Base-by-base conservation (phyloP, 2,329 filamentous ascomycete genomes). In the Curvularia verruculosa region DNA sequence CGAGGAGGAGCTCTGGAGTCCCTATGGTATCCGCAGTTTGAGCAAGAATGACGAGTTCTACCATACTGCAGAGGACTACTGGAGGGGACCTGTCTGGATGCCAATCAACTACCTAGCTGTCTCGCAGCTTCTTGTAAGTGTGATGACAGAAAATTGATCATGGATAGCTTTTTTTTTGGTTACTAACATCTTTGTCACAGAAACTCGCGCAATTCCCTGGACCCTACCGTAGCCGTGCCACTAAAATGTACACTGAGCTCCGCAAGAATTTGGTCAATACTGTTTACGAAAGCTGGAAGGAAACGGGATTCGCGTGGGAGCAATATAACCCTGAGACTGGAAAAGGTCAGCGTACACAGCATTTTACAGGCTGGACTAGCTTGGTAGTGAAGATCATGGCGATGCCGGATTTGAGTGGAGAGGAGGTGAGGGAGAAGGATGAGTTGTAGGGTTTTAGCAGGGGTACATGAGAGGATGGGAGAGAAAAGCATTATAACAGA, bases 341-440 rank as follows among this genome's bases (percentile, higher is more conserved):
- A 44, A 85, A 85, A 51, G 95, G 95, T n/a, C 94, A 98, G 81
- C 85, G 95, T 40, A 98, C 93, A 5, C 92, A 97, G 82, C 94
- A 98, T 77, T 99, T 99, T 75, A 97, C 95, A 0, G 95, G 95
- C 49, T 99, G 95, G 95, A 99, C 95, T n/a, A 96, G 92, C 75
- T 81, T 98, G 77, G 91, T 98, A 46, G 93, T 98, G 44, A 97
- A 96, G 82, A 91, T 99, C 65, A 96, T 98, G 92, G 87, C 87
- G 45, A 94, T 99, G 91, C 90, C 92, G 6, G 89, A 96, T 66
- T 71, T 91, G 40, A 65, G 66, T 36, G 64, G 40, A 6, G 48
- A 36, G 12, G 39, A 23, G 3, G 64, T 61, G 24, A 55, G 57
- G n/a, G 63, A 63, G 0, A 68, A 65, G 50, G 73, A 75, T 58